Evolutionary conservation across 108 stramenopile genomes (phyloP).

Genomic region (Chaetoceros muelleri): DNA sequence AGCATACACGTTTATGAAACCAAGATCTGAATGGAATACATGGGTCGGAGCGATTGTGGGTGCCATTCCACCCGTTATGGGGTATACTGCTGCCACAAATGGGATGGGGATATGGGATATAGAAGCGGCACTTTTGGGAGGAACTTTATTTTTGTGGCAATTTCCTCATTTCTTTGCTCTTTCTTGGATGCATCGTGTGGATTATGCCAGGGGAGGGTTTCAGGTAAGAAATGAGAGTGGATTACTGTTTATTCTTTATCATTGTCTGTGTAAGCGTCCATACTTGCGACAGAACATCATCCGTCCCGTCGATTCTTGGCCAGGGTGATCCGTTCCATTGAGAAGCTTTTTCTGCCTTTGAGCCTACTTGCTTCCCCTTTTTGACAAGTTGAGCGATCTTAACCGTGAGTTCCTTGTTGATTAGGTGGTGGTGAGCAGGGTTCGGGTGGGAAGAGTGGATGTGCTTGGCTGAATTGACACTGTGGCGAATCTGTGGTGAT

Average conservation of each 20-base stretch:
- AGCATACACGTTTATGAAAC: conserved; percentile 95
- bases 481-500: background rate
- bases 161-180: conserved; percentile 99
- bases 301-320: background rate
- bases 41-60: conserved; percentile 98
- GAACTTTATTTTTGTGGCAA: conserved; percentile 94
- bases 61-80: conserved; percentile 97
- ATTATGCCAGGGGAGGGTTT: conserved; percentile 75
- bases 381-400: background rate
- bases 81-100: conserved; percentile 91
- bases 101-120: conserved; percentile 51
- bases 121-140: conserved; percentile 72
- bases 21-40: conserved; percentile 87
- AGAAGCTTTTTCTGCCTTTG: background rate
- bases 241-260: background rate
- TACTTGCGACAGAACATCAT: background rate
- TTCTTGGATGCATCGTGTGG: conserved; percentile 85
- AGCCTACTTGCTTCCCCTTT: background rate
- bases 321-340: background rate
- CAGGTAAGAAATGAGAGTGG: too few species aligned
- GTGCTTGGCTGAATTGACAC: background rate
- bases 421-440: background rate
- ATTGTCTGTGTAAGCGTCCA: background rate
- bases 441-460: background rate
- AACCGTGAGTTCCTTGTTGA: background rate